Percentiles rank a stretch among this genome's conserved stretches.
Evolutionary conservation across 164 flowering plant species (phyloP).

Genomic region (Piper betle): DNA sequence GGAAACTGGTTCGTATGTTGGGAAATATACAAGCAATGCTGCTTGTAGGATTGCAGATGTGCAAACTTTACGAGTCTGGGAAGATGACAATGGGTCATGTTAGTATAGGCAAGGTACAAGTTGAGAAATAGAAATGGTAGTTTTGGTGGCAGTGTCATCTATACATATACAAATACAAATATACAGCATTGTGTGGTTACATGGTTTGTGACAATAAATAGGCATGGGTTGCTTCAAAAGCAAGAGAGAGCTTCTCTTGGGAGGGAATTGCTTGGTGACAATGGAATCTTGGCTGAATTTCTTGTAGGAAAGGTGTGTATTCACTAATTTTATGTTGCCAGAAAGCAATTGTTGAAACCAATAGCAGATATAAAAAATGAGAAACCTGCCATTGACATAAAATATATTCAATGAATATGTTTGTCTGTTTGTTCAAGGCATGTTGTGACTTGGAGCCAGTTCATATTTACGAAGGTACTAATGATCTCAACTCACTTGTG

Average conservation of each 20-base stretch:
- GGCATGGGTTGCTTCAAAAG: slow-evolving; percentile 76
- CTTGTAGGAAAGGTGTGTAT: slow-evolving; percentile 77
- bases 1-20: slow-evolving; percentile 84
- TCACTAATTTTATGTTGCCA: background rate
- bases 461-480: slow-evolving; percentile 85
- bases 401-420: too few relatives aligned
- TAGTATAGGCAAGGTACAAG: slow-evolving; percentile 80
- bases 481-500: slow-evolving; percentile 75
- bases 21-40: slow-evolving; percentile 87
- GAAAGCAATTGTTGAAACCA: too few relatives aligned
- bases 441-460: slow-evolving; percentile 92
- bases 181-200: background rate
- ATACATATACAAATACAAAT: background rate
- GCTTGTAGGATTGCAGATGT: slow-evolving; percentile 91
- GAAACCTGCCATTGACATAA: too few relatives aligned
- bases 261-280: slow-evolving; percentile 88
- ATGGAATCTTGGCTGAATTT: slow-evolving; percentile 85
- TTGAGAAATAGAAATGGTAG: too few relatives aligned
- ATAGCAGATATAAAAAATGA: too few relatives aligned
- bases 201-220: slow-evolving; percentile 11
- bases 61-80: slow-evolving; percentile 79
- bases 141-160: background rate
- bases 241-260: slow-evolving; percentile 81
- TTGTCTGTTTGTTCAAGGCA: slow-evolving; percentile 51
- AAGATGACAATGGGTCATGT: slow-evolving; percentile 94